These are phyloP conservation scores for Fistulinella prunicolor DNA, from an alignment of 768 basidiomycete species.

Conservation along the genomic window DNA sequence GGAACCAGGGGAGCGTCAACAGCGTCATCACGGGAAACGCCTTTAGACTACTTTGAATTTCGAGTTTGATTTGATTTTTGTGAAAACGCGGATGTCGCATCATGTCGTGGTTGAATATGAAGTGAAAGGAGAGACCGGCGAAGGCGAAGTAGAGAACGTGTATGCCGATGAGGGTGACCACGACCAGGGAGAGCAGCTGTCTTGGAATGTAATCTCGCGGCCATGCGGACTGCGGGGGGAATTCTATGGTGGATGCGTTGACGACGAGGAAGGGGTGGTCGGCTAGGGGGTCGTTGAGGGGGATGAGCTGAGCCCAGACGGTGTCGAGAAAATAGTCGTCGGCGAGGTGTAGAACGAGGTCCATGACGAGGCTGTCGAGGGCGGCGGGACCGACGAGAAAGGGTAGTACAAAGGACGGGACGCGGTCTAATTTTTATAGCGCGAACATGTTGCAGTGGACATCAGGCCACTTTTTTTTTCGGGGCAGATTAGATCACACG, in stretches of 20 bases:
- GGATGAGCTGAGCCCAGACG: constrained; percentile 74
- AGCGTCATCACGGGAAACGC: constrained; percentile 83
- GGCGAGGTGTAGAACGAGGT: constrained; percentile 62
- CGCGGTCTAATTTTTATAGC: constrained; percentile 20
- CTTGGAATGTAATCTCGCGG: constrained; percentile 79
- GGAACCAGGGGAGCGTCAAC: constrained; percentile 92
- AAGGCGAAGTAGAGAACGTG: constrained; percentile 85
- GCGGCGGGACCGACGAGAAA: not conserved
- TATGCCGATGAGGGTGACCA: constrained; percentile 78
- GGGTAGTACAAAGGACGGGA: not conserved
- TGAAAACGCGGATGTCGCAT: constrained; percentile 93
- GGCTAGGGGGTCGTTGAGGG: constrained; percentile 47
- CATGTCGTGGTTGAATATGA: constrained; percentile 94
- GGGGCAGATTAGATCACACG: constrained; percentile 11
- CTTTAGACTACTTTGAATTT: constrained; percentile 71
- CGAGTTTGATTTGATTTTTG: constrained; percentile 77
- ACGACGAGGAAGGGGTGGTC: constrained; percentile 27
- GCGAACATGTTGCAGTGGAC: constrained; percentile 3
- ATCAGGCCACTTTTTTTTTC: constrained; percentile 29
- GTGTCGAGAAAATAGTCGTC: constrained; percentile 78
- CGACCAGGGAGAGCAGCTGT: constrained; percentile 67
- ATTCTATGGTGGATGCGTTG: constrained; percentile 40
- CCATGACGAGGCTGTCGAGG: constrained; percentile 61
- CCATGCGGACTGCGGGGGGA: constrained; percentile 65
- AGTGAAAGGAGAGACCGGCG: constrained; percentile 77